Base-by-base conservation (phyloP, 108 stramenopile species). In the Poteriospumella lacustris region DNA sequence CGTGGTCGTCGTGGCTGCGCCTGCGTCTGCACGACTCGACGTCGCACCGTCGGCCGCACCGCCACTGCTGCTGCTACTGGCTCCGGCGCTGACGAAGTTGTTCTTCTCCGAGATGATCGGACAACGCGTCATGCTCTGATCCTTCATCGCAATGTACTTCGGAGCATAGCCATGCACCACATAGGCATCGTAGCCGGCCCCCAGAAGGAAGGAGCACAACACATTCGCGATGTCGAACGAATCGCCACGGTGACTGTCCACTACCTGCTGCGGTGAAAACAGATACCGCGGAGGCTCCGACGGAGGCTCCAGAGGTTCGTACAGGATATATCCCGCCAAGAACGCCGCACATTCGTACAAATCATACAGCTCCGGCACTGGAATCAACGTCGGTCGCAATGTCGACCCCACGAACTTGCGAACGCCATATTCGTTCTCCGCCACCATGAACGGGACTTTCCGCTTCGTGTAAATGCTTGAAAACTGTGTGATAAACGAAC, bases 151-250 rank as follows among this genome's bases (percentile, higher is more conserved):
- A 12, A 88, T 64, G 68, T 64, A 78, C 41, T 75, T 83, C 1
- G 89, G 86, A 9, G 90, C 90, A 19, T 59, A 80, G 41, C 92
- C 92, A 9, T 79, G 47, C 1, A 89, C 89, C 1, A 91, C 89
- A 82, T 87, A 91, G 0, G 92, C 91, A 69, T 93, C 91, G 78
- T 87, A 93, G 12, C 91, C 90, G 24, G 85, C 82, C n/a, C 92
- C 92, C 12, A 91, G 60, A 0, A 93, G 79, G 5, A 88, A 81
- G 24, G 88, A 88, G 60, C 82, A 81, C 1, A 92, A 76, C 39
- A 90, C 59, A 44, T 81, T 75, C 3, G 91, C 78, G n/a, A 89
- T 79, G 68, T 93, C 91, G 58, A 91, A 89, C 44, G 69, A 75
- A 52, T 93, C 92, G 41, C 91, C 92, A 39, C 78, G 77, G 0